A percentile compares a stretch with the other conserved stretches of the same genome.
phyloP scores from a whole-genome alignment of 2,329 filamentous ascomycete species.

The Fusarium sp. region DNA sequence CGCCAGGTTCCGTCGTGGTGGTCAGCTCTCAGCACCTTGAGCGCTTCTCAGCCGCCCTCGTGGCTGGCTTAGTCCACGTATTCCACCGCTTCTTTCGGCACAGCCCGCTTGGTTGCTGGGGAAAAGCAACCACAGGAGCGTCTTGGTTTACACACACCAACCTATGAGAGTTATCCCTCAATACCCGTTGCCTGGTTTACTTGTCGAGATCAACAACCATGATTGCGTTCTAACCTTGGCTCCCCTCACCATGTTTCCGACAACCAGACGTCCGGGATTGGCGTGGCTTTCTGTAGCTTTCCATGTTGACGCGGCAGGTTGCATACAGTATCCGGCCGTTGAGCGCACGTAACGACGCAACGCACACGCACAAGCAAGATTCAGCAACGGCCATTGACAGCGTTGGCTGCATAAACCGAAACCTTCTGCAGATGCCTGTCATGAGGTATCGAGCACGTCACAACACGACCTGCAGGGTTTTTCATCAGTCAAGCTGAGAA shows the following conservation, averaged over 20 bases:
- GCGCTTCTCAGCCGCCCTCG: neutral
- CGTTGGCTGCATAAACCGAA: conserved; percentile 11
- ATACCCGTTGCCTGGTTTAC: conserved; percentile 9
- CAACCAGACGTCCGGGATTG: neutral
- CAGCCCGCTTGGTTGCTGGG: conserved; percentile 17
- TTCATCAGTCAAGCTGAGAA: neutral
- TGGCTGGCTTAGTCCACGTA: neutral
- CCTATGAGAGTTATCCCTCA: conserved; percentile 5
- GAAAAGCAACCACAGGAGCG: conserved; percentile 11
- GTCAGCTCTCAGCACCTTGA: conserved; percentile 9
- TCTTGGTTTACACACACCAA: conserved; percentile 1
- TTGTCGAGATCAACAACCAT: conserved; percentile 5
- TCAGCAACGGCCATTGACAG: conserved; percentile 4
- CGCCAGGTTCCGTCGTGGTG: conserved; percentile 7
- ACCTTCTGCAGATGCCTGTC: conserved; percentile 6
- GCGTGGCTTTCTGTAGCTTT: conserved; percentile 33
- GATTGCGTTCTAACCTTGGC: neutral
- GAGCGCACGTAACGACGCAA: neutral
- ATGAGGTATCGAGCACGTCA: conserved; percentile 19
- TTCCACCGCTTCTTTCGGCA: neutral
- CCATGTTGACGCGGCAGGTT: conserved; percentile 20
- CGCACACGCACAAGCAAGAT: conserved; percentile 14
- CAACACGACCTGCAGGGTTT: conserved; percentile 10
- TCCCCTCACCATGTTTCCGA: neutral
- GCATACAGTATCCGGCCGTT: conserved; percentile 20